phyloP scores from a whole-genome alignment of 306 rosid genomes.

The Gastrolobium bilobum region DNA sequence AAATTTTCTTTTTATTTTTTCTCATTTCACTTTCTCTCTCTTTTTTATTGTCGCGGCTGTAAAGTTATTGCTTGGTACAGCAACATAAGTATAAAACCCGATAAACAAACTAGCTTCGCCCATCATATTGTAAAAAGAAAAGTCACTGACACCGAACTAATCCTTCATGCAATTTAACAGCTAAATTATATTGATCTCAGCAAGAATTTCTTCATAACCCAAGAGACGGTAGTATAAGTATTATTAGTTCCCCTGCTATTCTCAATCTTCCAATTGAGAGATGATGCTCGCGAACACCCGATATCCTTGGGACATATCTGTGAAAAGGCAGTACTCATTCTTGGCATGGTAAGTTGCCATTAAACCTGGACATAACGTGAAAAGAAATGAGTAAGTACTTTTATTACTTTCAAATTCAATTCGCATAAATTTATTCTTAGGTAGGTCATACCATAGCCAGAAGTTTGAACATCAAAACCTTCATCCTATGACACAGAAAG shows the following conservation, averaged over 20 bases:
- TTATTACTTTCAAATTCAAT: slow-evolving; percentile 6
- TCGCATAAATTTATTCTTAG: slow-evolving; percentile 18
- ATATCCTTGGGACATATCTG: slow-evolving; percentile 90
- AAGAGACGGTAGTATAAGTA: neutral
- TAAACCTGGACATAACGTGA: slow-evolving; percentile 67
- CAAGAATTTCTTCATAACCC: slow-evolving; percentile 1
- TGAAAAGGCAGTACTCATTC: slow-evolving; percentile 89
- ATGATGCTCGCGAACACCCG: slow-evolving; percentile 73
- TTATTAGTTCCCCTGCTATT: slow-evolving; percentile 20
- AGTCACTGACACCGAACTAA: neutral
- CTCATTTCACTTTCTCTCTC: no score
- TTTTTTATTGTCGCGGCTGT: no score
- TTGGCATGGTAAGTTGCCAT: slow-evolving; percentile 91
- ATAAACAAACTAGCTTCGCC: neutral
- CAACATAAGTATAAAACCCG: no score
- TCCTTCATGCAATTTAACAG: neutral
- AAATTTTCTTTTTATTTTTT: no score
- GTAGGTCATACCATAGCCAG: slow-evolving; percentile 79
- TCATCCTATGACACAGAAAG: slow-evolving; percentile 66
- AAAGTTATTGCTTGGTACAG: no score
- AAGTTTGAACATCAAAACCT: slow-evolving; percentile 93
- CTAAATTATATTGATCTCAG: neutral
- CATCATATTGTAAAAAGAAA: slow-evolving; percentile 4
- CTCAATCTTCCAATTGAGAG: slow-evolving; percentile 75
- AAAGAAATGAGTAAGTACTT: slow-evolving; percentile 40